Percentiles rank a stretch among this genome's conserved stretches.
Conservation (phyloP, 108 stramenopile species). For the Parietichytrium sp. region DNA sequence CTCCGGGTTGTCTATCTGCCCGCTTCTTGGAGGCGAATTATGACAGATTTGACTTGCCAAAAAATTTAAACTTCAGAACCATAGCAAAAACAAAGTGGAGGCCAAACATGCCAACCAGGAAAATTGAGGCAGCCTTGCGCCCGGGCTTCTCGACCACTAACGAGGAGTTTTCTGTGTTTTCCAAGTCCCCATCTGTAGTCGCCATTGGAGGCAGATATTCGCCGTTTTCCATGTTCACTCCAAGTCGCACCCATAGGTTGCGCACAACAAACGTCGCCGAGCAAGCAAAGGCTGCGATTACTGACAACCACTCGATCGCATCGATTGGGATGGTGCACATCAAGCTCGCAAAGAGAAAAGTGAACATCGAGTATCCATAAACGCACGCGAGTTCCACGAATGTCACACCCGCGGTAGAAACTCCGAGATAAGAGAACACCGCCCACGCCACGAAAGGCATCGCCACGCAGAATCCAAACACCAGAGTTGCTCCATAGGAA, state of each 20-base stretch:
- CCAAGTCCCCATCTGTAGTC: not conserved
- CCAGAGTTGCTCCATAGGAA: not conserved
- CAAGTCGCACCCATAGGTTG: not conserved
- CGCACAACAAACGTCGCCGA: not conserved
- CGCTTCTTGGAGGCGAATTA: too few species aligned
- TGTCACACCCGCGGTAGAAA: not conserved
- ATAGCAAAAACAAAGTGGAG: slow-evolving; percentile 33
- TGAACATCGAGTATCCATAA: not conserved
- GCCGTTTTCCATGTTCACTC: too few species aligned
- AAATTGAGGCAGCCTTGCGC: not conserved
- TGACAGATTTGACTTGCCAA: too few species aligned
- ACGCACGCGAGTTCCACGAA: slow-evolving; percentile 22
- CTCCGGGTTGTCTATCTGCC: too few species aligned
- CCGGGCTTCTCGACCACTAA: not conserved
- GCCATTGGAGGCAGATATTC: slow-evolving; percentile 13
- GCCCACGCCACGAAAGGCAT: slow-evolving; percentile 26
- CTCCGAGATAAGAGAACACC: slow-evolving; percentile 17
- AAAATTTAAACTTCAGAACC: slow-evolving; percentile 24
- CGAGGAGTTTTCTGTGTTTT: not conserved
- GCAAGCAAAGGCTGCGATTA: not conserved
- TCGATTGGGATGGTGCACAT: not conserved
- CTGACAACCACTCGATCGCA: not conserved
- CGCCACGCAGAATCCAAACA: slow-evolving; percentile 19
- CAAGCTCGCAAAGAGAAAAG: not conserved
- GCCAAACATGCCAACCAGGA: not conserved